Conservation (phyloP, 2,329 filamentous ascomycete genomes). For the Pseudomassariella vexata region DNA sequence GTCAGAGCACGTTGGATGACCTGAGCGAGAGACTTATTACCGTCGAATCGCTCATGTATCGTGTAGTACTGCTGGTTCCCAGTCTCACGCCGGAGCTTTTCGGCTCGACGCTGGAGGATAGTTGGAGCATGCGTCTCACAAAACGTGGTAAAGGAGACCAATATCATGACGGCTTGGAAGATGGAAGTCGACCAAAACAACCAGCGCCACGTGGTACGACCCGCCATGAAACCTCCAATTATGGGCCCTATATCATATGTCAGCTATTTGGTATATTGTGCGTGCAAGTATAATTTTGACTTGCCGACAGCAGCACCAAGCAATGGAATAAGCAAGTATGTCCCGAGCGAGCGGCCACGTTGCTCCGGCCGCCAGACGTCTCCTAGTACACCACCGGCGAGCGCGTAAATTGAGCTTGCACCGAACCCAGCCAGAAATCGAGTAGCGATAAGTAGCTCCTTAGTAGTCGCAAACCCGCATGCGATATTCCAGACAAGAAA, state of each 20-base stretch:
- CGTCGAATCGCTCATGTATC: constrained; percentile 29
- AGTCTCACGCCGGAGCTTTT: constrained; percentile 24
- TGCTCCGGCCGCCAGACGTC: constrained; percentile 49
- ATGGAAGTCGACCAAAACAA: constrained; percentile 38
- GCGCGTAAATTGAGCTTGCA: constrained; percentile 42
- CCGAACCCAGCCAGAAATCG: constrained; percentile 50
- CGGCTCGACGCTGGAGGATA: constrained; percentile 27
- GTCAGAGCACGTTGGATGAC: constrained; percentile 32
- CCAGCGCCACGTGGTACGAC: constrained; percentile 34
- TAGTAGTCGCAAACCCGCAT: constrained; percentile 46
- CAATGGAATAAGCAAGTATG: constrained; percentile 34
- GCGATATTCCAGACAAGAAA: constrained; percentile 47
- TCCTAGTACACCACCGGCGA: constrained; percentile 8
- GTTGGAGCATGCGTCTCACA: constrained; percentile 31
- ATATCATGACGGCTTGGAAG: constrained; percentile 30
- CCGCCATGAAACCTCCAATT: constrained; percentile 32
- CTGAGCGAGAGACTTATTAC: constrained; percentile 17
- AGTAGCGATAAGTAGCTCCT: constrained; percentile 44
- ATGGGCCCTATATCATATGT: constrained; percentile 25
- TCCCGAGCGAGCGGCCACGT: constrained; percentile 38
- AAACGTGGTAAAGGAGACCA: constrained; percentile 25
- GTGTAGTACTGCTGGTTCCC: constrained; percentile 26
- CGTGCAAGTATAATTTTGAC: no score
- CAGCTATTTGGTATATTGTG: no score
- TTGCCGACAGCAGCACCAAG: constrained; percentile 36